Base-by-base conservation (phyloP, 257 asterid genomes). In the Cruciata laevipes region DNA sequence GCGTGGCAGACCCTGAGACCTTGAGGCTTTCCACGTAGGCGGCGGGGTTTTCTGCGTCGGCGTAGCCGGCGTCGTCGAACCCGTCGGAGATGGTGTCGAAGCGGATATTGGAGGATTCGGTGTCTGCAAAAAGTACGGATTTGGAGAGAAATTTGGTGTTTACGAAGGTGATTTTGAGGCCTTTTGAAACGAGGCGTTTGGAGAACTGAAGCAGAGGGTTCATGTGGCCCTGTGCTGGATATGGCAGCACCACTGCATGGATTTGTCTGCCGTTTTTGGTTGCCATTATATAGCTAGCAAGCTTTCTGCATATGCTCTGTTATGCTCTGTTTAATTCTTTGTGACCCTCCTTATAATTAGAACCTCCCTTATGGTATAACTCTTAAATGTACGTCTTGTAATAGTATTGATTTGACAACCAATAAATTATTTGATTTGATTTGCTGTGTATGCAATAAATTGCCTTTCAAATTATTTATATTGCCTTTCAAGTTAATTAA, bases 51-150 rank as follows among this genome's bases (percentile, higher is more conserved):
- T 32, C 51, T 12, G 73, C 77, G 21, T 25, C 3, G 7, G 20
- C 33, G 24, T 32, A 51, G 35, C 77, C 76, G 18, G 68, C 73
- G 5, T 60, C 53, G 25, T 73, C 72, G 33, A 44, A n/a, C 0
- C 72, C 77, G 40, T 73, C 77, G n/a, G 77, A 73, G 42, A 73
- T 67, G 1, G 73, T 52, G 35, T 53, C 67, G n/a, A 73, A 55
- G 12, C 47, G 42, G 37, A 73, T 35, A 27, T 27, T 27, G 13
- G 65, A 31, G 70, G 31, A 14, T 5, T 35, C 30, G 14, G 67
- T 35, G 51, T 44, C 31, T 47, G 67, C 24, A 3, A 53, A 1
- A 3, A 5, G 68, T 52, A 61, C 20, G 18, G 61, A 25, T 35
- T 61, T 69, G 73, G 73, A 69, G 32, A 69, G 30, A 17, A 42